A percentile compares a stretch with the other conserved stretches of the same genome.
Evolutionary conservation across 2,329 filamentous ascomycete genomes (phyloP).

Genomic region (Phyllosticta citriasiana): DNA sequence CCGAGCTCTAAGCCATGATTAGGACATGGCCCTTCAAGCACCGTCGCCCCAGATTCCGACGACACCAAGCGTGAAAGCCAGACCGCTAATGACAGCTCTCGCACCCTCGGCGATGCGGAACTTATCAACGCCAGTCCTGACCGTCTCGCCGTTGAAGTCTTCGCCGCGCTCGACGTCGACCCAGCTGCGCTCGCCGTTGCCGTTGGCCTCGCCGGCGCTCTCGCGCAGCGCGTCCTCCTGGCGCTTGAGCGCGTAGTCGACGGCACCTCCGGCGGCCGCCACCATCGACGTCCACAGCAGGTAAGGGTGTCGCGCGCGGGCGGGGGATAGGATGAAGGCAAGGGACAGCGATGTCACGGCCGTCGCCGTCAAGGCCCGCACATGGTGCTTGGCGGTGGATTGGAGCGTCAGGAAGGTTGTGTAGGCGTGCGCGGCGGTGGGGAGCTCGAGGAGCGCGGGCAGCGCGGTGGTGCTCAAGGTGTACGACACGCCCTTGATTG

Average conservation of each 20-base stretch:
- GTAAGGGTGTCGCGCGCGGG: constrained; percentile 72
- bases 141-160: constrained; percentile 41
- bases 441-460: constrained; percentile 70
- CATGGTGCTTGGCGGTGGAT: constrained; percentile 55
- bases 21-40: constrained; percentile 12
- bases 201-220: not conserved
- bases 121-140: constrained; percentile 35
- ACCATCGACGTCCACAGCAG: constrained; percentile 75
- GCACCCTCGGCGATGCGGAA: constrained; percentile 33
- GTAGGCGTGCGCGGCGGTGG: constrained; percentile 60
- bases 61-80: constrained; percentile 37
- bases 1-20: not conserved
- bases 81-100: constrained; percentile 31
- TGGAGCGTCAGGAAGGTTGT: constrained; percentile 51
- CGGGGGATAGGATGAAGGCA: constrained; percentile 67
- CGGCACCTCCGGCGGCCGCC: constrained; percentile 39
- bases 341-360: constrained; percentile 64
- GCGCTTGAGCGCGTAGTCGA: constrained; percentile 27
- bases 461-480: constrained; percentile 68
- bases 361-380: constrained; percentile 57
- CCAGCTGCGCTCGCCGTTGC: constrained; percentile 15
- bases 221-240: constrained; percentile 5
- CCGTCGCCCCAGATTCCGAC: constrained; percentile 42
- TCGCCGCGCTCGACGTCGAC: constrained; percentile 21
- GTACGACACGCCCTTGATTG: constrained; percentile 70